Percentiles rank a stretch among this genome's conserved stretches.
These are phyloP conservation scores for Hypoxylon sp. DNA, from an alignment of 2,329 filamentous ascomycete species.

Conservation along the genomic window DNA sequence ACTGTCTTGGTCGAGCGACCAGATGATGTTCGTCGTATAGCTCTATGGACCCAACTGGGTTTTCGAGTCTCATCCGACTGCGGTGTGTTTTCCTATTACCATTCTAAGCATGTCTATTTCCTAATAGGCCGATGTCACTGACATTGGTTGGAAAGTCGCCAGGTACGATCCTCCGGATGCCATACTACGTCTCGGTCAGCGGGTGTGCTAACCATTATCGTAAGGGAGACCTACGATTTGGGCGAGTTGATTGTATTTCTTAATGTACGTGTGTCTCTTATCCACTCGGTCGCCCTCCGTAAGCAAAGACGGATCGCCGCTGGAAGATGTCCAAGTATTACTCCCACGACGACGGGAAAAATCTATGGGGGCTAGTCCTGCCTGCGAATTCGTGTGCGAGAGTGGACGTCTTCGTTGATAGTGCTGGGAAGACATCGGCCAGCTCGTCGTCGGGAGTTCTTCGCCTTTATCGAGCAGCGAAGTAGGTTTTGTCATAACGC, in stretches of 20 bases:
- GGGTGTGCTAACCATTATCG: not conserved
- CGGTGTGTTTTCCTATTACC: conserved; percentile 14
- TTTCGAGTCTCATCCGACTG: conserved; percentile 44
- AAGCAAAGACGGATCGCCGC: conserved; percentile 60
- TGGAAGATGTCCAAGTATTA: conserved; percentile 69
- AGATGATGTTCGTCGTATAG: conserved; percentile 53
- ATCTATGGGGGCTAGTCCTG: conserved; percentile 21
- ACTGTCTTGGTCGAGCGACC: conserved; percentile 44
- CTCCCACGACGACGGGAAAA: conserved; percentile 47
- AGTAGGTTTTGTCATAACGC: conserved; percentile 40
- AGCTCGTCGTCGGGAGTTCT: conserved; percentile 35
- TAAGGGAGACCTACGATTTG: conserved; percentile 61
- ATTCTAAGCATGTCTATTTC: conserved; percentile 8
- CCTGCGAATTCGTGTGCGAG: conserved; percentile 37
- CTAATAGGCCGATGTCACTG: conserved; percentile 23
- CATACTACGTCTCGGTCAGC: conserved; percentile 59
- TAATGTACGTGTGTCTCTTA: conserved; percentile 61
- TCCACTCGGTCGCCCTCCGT: conserved; percentile 64
- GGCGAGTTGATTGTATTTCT: conserved; percentile 71
- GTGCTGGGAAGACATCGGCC: conserved; percentile 34
- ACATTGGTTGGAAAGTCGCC: conserved; percentile 47
- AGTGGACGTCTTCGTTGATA: conserved; percentile 32
- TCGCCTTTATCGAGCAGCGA: conserved; percentile 44
- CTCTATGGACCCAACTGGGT: conserved; percentile 55
- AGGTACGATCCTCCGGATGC: conserved; percentile 56